Conservation (phyloP, 108 stramenopile species). For the Cylindrotheca closterium region DNA sequence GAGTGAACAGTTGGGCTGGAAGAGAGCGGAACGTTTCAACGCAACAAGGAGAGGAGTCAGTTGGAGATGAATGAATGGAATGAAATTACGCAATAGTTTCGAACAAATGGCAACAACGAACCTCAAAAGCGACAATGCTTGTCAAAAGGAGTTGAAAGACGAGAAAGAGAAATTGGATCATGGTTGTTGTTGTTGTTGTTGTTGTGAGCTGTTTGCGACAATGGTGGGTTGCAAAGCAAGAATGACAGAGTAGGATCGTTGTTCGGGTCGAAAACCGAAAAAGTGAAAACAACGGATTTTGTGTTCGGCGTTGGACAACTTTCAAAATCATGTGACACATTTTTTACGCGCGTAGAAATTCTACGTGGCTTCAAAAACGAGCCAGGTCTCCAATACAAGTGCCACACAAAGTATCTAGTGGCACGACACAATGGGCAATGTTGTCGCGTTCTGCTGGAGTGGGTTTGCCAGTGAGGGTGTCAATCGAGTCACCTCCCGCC, state of each 20-base stretch:
- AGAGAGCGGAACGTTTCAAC: background rate
- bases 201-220: too few relatives aligned
- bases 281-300: background rate
- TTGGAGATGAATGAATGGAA: background rate
- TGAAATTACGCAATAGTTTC: conserved; percentile 1
- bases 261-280: background rate
- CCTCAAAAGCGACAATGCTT: background rate
- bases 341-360: too few relatives aligned
- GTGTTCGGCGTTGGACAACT: background rate
- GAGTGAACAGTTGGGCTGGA: conserved; percentile 2
- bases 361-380: too few relatives aligned
- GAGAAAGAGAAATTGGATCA: too few relatives aligned
- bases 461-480: conserved; percentile 22
- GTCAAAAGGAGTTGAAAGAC: too few relatives aligned
- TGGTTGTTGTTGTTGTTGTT: too few relatives aligned
- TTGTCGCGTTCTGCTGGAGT: conserved; percentile 18
- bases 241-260: background rate
- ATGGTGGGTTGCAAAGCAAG: too few relatives aligned
- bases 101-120: background rate
- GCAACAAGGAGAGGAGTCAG: background rate
- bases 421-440: conserved; percentile 13
- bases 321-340: background rate
- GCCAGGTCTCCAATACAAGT: background rate
- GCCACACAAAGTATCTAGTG: background rate
- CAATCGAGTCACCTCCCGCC: conserved; percentile 16